Evolutionary conservation across 257 asterid genomes (phyloP), one percentile per base, ranked within the genome.

Genomic region (Leonotis leonurus): DNA sequence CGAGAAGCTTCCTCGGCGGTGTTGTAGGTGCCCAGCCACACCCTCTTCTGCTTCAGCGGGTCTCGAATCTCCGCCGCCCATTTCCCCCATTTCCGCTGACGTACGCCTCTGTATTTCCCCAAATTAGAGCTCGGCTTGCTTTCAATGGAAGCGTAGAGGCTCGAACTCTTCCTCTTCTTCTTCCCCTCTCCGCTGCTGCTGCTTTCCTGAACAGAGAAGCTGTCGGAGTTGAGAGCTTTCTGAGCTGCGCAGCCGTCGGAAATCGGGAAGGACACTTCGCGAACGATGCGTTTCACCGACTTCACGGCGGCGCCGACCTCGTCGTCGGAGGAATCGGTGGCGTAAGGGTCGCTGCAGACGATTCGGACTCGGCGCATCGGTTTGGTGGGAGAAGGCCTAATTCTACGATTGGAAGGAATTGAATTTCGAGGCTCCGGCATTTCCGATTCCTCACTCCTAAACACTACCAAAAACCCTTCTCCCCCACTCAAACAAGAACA

Each of bases 1-100:
- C 45, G 20, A 0, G 95, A 77, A 1, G 98, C 96, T 17, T 84
- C 96, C 61, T 81, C 94, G 0, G 95, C 88, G 5, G 95, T 79
- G 32, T 49, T 41, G 64, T 71, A 84, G 18, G 98, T 91, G 5
- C 98, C 98, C 74, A 91, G 54, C 96, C 98, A 91, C 43, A 88
- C 70, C 80, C 98, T 40, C 65, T 69, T 91, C 0, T 80, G 86
- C 74, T 70, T 46, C 24, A 77, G 62, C 0, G 98, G 98, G 7
- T 91, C 90, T 3, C 96, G 95, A 29, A 91, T 91, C 52, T 91
- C 98, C 0, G 98, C 96, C 0, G 96, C 98, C 94, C 94, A 91
- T 70, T 81, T 88, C 9, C 98, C 98, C 96, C 96, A 91, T 79
- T 88, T 86, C 2, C 98, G 77, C 64, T 75, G 95, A 0, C 96